Base-by-base conservation (phyloP, 1,284 basidiomycete species). In the Sanghuangporus weigelae region DNA sequence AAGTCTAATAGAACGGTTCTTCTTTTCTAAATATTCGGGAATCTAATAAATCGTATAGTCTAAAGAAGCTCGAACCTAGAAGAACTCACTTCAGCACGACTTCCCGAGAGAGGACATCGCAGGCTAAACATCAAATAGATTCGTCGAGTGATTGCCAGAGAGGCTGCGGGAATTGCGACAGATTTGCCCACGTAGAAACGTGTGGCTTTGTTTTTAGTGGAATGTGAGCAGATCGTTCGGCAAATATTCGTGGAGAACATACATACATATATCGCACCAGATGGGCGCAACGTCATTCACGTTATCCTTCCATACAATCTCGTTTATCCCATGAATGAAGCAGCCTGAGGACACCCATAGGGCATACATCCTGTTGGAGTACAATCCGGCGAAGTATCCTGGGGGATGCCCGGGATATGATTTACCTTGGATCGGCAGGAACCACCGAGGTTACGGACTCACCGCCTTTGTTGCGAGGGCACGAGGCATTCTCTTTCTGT, bases 231-330 rank as follows among this genome's bases (percentile, higher is more conserved):
- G 7, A 7, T 7, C 38, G 16, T 19, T 14, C 50, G 21, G 23
- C 23, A 26, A 16, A 26, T 11, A 23, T 7, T 21, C 14, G 53
- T 16, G 16, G 19, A 38, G 53, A 68, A 54, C 4, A 73, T 55
- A 51, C 7, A 50, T 59, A 83, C 82, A 74, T 55, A 85, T 81
- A 69, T 86, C 84, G 67, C 84, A 85, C 79, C 79, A 86, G 10
- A 77, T 68, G 0, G 80, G 80, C 0, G 76, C 73, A 8, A 66
- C 65, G 64, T 81, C 73, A 0, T 68, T 54, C 0, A 73, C 66
- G 60, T 79, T 83, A 2, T 73, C 75, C 21, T 75, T 71, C 89
- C 89, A 92, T 0, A 87, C 71, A 14, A 88, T 70, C 1, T 81
- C 77, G 70, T 91, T 85, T 44, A 86, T 71, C 42, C 79, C 76